Conservation (phyloP, 495 filamentous ascomycete species). For the Zalerion maritima region DNA sequence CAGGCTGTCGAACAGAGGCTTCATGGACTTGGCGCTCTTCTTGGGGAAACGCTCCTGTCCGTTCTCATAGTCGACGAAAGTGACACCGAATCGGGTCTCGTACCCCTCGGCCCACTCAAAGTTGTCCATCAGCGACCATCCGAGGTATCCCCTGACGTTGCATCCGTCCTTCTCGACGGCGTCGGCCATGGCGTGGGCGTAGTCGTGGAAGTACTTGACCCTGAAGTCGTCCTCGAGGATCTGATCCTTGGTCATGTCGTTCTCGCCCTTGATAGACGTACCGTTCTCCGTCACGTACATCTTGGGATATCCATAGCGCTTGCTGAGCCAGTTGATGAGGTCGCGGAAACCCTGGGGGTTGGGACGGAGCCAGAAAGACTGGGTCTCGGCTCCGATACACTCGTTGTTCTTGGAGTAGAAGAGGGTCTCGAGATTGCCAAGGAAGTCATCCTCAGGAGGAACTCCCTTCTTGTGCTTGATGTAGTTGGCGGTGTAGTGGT, state of each 20-base stretch:
- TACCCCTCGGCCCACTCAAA: slow-evolving; percentile 67
- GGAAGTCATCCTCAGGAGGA: slow-evolving; percentile 47
- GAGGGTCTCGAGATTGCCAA: slow-evolving; percentile 55
- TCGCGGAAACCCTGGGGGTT: slow-evolving; percentile 59
- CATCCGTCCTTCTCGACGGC: slow-evolving; percentile 52
- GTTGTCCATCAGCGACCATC: slow-evolving; percentile 70
- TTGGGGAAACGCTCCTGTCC: slow-evolving; percentile 64
- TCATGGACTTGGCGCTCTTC: slow-evolving; percentile 56
- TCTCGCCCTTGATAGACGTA: slow-evolving; percentile 64
- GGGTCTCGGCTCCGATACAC: slow-evolving; percentile 58
- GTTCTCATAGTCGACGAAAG: slow-evolving; percentile 60
- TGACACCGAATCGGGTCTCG: slow-evolving; percentile 69
- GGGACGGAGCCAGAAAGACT: slow-evolving; percentile 61
- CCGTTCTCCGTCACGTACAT: slow-evolving; percentile 80
- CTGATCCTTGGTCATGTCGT: slow-evolving; percentile 52
- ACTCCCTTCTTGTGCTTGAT: slow-evolving; percentile 51
- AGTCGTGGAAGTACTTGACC: slow-evolving; percentile 57
- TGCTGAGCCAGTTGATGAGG: slow-evolving; percentile 63
- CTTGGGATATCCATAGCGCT: slow-evolving; percentile 55
- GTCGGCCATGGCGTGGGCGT: slow-evolving; percentile 56
- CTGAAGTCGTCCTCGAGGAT: slow-evolving; percentile 62
- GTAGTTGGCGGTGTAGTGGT: slow-evolving; percentile 75
- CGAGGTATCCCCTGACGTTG: slow-evolving; percentile 58
- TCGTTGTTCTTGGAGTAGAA: slow-evolving; percentile 53
- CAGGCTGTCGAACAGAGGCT: slow-evolving; percentile 43